Conservation (phyloP, 2,329 filamentous ascomycete species). For the Fusarium liriodendri region DNA sequence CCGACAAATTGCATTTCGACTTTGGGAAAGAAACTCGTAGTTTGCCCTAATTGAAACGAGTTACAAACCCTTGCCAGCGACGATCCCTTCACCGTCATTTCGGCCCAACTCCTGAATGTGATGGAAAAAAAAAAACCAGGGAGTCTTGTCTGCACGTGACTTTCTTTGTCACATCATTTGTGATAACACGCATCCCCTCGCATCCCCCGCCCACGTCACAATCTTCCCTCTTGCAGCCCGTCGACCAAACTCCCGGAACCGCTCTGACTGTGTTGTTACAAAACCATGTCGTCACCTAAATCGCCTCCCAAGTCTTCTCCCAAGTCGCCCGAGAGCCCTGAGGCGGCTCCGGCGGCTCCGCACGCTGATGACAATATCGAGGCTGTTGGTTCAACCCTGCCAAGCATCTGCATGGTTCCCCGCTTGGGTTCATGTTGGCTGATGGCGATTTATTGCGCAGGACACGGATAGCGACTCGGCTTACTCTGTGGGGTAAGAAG, state of each 20-base stretch:
- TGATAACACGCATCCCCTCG: background rate
- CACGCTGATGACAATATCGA: background rate
- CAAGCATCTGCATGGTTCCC: background rate
- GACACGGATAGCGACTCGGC: slow-evolving; percentile 24
- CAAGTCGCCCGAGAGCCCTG: background rate
- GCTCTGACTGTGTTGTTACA: background rate
- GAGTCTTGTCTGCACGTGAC: background rate
- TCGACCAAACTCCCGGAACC: background rate
- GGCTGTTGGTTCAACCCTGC: background rate
- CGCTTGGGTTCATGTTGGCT: background rate
- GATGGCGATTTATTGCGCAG: background rate
- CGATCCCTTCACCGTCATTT: background rate
- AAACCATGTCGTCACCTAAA: slow-evolving; percentile 2
- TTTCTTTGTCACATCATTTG: background rate
- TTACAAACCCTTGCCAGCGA: background rate
- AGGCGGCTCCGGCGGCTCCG: background rate
- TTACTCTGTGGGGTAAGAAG: slow-evolving; percentile 16
- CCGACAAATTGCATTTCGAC: background rate
- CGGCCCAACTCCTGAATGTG: background rate
- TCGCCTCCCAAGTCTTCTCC: background rate
- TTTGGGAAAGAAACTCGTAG: background rate
- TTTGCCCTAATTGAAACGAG: background rate
- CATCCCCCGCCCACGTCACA: background rate
- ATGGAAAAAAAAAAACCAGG: background rate
- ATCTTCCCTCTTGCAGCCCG: background rate